A percentile compares a stretch with the other conserved stretches of the same genome.
Conservation (phyloP, 73 alveolate genomes). For the Effrenium voratum region DNA sequence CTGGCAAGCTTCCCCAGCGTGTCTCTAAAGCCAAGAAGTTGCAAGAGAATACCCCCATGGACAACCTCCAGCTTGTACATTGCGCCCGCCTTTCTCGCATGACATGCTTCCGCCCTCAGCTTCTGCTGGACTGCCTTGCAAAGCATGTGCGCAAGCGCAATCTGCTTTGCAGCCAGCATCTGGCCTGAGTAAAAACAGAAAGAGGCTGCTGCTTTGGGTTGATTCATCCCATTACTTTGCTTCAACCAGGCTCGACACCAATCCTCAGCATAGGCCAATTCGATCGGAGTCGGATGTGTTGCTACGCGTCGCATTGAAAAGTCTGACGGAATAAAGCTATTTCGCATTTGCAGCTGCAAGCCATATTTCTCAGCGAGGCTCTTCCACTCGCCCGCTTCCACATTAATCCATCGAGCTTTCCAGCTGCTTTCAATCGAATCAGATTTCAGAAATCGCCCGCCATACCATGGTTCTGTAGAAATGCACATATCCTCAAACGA, state of each 20-base stretch:
- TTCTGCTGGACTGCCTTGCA: constrained; percentile 46
- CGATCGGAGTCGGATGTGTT: neutral
- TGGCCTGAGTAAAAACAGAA: constrained; percentile 37
- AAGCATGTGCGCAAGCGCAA: constrained; percentile 50
- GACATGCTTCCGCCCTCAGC: constrained; percentile 36
- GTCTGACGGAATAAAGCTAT: constrained; percentile 44
- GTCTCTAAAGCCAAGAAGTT: constrained; percentile 63
- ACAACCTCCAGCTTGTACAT: constrained; percentile 62
- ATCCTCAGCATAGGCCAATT: constrained; percentile 1
- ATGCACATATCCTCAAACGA: constrained; percentile 26
- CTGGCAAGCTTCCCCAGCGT: constrained; percentile 24
- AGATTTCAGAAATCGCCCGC: constrained; percentile 26
- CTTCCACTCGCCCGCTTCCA: constrained; percentile 48
- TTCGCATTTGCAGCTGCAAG: neutral
- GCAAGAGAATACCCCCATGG: constrained; percentile 16
- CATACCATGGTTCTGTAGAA: constrained; percentile 77
- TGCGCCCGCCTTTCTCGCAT: constrained; percentile 53
- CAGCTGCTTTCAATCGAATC: constrained; percentile 3
- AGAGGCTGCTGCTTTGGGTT: constrained; percentile 81
- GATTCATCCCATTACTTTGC: neutral
- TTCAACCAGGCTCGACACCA: constrained; percentile 77
- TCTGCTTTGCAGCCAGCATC: neutral
- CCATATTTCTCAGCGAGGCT: constrained; percentile 9
- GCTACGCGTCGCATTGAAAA: constrained; percentile 7
- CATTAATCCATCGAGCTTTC: constrained; percentile 23